These are phyloP conservation scores for Mariannaea sp. DNA, from an alignment of 2,329 filamentous ascomycete species.

Conservation along the genomic window DNA sequence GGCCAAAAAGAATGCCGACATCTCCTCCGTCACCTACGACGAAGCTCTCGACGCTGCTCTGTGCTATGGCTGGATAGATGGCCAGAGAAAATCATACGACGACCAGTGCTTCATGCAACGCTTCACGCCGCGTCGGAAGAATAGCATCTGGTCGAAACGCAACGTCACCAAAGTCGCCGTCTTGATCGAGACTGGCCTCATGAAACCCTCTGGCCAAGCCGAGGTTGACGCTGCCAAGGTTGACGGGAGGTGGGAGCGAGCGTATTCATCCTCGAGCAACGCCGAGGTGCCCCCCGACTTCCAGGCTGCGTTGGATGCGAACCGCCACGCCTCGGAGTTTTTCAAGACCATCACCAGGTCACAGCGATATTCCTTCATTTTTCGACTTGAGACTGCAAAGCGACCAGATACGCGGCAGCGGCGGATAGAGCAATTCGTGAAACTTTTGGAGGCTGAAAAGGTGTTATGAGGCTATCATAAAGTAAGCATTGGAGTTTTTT, in stretches of 20 bases:
- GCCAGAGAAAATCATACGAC: constrained; percentile 53
- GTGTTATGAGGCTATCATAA: constrained; percentile 17
- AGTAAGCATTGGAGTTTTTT: too few species aligned
- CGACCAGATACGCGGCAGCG: constrained; percentile 42
- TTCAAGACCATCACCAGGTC: constrained; percentile 52
- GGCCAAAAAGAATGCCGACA: constrained; percentile 51
- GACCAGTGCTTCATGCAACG: constrained; percentile 56
- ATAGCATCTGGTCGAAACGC: constrained; percentile 63
- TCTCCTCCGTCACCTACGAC: constrained; percentile 52
- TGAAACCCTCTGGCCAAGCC: constrained; percentile 53
- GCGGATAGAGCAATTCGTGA: constrained; percentile 49
- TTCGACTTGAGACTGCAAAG: constrained; percentile 50
- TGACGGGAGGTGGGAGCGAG: constrained; percentile 63
- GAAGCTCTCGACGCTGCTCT: constrained; percentile 62
- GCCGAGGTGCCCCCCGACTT: constrained; percentile 57
- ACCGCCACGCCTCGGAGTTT: constrained; percentile 42
- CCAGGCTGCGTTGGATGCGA: constrained; percentile 45
- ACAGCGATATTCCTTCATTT: constrained; percentile 53
- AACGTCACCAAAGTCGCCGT: constrained; percentile 58
- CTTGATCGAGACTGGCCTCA: constrained; percentile 52
- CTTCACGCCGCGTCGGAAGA: constrained; percentile 61
- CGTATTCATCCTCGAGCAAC: constrained; percentile 56
- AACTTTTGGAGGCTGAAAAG: constrained; percentile 41
- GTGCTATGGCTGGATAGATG: constrained; percentile 68
- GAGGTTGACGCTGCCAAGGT: constrained; percentile 60